These are phyloP conservation scores for Akanthomyces uredinophilus DNA, from an alignment of 2,329 filamentous ascomycete species.

Conservation along the genomic window DNA sequence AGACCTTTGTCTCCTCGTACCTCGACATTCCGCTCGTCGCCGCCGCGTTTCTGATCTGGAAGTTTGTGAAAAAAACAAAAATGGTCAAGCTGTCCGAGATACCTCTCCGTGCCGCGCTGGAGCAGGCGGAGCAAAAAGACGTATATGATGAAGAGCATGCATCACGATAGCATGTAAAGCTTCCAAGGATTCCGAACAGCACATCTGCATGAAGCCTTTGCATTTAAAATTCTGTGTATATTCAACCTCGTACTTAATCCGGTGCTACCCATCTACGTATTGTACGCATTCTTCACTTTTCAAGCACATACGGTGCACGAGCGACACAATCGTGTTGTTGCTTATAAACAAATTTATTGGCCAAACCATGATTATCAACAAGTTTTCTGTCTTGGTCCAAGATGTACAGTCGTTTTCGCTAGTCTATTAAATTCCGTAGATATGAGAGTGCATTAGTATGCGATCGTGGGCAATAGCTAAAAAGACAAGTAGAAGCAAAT, in stretches of 20 bases:
- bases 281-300: not conserved
- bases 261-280: not conserved
- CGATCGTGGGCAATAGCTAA: not conserved
- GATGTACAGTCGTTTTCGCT: not conserved
- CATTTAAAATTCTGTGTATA: not conserved
- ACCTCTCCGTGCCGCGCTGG: slow-evolving; percentile 47
- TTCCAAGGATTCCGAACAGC: not conserved
- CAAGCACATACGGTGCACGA: not conserved
- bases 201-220: not conserved
- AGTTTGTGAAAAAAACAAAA: slow-evolving; percentile 58
- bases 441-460: slow-evolving; percentile 1
- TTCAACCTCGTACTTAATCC: not conserved
- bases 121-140: slow-evolving; percentile 34
- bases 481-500: not conserved
- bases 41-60: slow-evolving; percentile 56
- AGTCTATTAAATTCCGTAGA: slow-evolving; percentile 7
- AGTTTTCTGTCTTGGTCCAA: not conserved
- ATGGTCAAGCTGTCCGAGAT: slow-evolving; percentile 46
- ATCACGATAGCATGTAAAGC: not conserved
- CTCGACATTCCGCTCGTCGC: slow-evolving; percentile 57
- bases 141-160: not conserved
- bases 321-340: not conserved
- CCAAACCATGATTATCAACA: slow-evolving; percentile 1
- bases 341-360: not conserved
- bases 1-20: slow-evolving; percentile 57